Evolutionary conservation across 2,329 filamentous ascomycete species (phyloP).

Genomic region (Phialophora expanda): DNA sequence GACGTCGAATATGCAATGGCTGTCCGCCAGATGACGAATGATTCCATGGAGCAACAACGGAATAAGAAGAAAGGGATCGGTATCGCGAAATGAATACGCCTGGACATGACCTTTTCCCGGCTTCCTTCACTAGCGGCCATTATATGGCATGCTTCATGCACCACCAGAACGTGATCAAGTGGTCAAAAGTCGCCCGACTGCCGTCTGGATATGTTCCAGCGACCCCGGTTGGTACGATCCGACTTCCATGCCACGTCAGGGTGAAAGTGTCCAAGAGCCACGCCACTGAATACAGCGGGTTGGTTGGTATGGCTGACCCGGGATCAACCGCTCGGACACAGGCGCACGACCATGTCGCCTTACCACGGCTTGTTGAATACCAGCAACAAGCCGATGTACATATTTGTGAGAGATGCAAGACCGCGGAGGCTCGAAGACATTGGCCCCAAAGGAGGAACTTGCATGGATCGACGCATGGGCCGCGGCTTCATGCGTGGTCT

Average conservation of each 20-base stretch:
- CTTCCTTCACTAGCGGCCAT: background rate
- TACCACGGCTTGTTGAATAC: background rate
- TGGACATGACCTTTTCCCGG: background rate
- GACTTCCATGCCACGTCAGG: background rate
- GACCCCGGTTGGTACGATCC: background rate
- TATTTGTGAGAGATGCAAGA: background rate
- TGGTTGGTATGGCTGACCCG: background rate
- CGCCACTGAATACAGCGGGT: background rate
- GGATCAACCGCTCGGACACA: background rate
- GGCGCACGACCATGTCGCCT: background rate
- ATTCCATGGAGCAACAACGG: constrained; percentile 27
- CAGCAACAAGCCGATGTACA: background rate
- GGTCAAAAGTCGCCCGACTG: background rate
- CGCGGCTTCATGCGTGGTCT: background rate
- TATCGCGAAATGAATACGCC: constrained; percentile 17
- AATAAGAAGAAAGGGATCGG: constrained; percentile 29
- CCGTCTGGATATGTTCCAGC: background rate
- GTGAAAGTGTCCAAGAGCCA: background rate
- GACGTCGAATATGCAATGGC: constrained; percentile 39
- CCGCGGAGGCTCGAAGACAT: background rate
- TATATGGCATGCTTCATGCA: background rate
- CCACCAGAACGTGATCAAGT: background rate
- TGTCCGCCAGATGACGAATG: constrained; percentile 36
- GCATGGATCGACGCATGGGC: background rate
- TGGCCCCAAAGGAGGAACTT: background rate